Evolutionary conservation across 2,329 filamentous ascomycete genomes (phyloP), one percentile per base, ranked within the genome.

Genomic region (Aspergillus melleus): DNA sequence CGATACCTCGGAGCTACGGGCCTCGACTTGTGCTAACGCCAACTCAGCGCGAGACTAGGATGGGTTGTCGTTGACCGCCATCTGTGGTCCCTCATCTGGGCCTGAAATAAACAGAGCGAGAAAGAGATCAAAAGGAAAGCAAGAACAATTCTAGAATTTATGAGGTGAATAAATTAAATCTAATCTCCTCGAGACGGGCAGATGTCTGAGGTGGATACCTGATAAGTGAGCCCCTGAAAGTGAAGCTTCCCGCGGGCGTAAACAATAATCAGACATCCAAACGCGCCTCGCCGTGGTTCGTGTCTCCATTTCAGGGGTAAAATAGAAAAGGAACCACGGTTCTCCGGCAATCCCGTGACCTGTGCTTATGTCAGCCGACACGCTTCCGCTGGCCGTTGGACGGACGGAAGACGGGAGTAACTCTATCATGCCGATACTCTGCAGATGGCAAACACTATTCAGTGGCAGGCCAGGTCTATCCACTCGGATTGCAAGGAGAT

Each of bases 291-390:
- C 46, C 55, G 54, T 59, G 67, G 67, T 62, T 66, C 66, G 66
- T 64, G 65, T 61, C 56, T 44, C 54, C 55, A 19, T 49, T 57
- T 69, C 66, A 68, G 66, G 67, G 67, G 67, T 67, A 67, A 66
- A 66, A 2, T 9, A 8, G 24, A 61, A 47, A 16, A 62, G 22
- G 63, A 68, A 67, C 67, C 67, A 68, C 64, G 66, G 65, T 67
- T 68, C 64, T 52, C 19, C 54, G 56, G 42, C 51, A 29, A 32
- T 24, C 19, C 19, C 29, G 30, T 61, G 61, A 63, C 64, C 64
- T 62, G 46, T 58, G 59, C 55, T 36, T 14, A 36, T 9, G 32
- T 36, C 10, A 36, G 32, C 32, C 12, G 32, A 36, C 32, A 14
- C 32, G 32, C 32, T 36, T 36, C 32, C 10, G 11, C 2, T 36